These are phyloP conservation scores for Saturnispora diversa DNA, from an alignment of 805 yeast species.

Conservation along the genomic window DNA sequence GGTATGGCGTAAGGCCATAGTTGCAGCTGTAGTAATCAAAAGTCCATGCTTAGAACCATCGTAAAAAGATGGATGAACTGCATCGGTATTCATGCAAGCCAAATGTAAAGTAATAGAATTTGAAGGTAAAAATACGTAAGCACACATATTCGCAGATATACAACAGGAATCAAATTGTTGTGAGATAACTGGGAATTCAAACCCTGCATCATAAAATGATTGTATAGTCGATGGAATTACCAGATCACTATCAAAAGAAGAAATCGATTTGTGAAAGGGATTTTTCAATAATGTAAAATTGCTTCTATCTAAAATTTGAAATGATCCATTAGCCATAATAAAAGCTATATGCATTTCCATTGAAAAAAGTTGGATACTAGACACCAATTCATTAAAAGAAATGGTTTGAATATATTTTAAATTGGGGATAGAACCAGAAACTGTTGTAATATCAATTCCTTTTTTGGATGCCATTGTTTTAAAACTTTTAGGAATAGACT, in stretches of 20 bases:
- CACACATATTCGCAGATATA: conserved; percentile 45
- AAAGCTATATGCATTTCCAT: conserved; percentile 36
- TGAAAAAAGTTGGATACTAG: conserved; percentile 28
- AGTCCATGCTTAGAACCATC: conserved; percentile 25
- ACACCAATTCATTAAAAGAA: conserved; percentile 23
- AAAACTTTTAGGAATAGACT: conserved; percentile 22
- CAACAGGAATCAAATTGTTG: conserved; percentile 31
- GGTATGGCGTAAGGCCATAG: conserved; percentile 60
- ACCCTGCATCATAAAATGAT: conserved; percentile 45
- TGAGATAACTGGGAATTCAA: conserved; percentile 34
- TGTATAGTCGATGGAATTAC: conserved; percentile 1
- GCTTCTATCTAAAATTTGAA: conserved; percentile 39
- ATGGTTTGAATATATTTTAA: conserved; percentile 20
- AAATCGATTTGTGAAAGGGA: conserved; percentile 10
- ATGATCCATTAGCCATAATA: conserved; percentile 35
- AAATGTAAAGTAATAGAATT: conserved; percentile 19
- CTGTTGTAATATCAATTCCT: conserved; percentile 12
- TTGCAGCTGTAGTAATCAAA: conserved; percentile 42
- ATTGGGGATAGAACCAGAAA: conserved; percentile 5
- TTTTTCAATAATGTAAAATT: conserved; percentile 22
- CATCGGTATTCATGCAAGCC: conserved; percentile 18
- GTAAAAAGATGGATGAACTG: conserved; percentile 11
- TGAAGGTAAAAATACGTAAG: conserved; percentile 30
- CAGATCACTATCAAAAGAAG: neutral
- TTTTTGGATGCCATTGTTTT: conserved; percentile 19